phyloP scores from a whole-genome alignment of 805 yeast genomes.

The Henningerozyma blattae region DNA sequence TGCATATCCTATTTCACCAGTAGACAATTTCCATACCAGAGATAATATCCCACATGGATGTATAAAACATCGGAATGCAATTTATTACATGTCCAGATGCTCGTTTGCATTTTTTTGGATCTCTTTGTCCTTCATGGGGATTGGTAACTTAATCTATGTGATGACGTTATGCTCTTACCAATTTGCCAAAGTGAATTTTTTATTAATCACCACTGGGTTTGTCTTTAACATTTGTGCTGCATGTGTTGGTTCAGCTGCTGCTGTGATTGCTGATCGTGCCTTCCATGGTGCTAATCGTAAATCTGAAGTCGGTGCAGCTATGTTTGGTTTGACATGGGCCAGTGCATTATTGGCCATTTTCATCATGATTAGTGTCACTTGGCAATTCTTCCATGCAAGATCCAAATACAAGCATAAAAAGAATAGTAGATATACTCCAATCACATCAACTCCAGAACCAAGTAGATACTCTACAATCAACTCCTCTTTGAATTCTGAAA shows the following conservation, averaged over 20 bases:
- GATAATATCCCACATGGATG: slow-evolving; percentile 42
- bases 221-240: slow-evolving; percentile 52
- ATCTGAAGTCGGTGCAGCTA: slow-evolving; percentile 42
- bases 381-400: not conserved
- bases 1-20: slow-evolving; percentile 64
- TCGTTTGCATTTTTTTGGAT: slow-evolving; percentile 51
- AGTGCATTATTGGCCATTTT: slow-evolving; percentile 33
- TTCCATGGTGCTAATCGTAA: slow-evolving; percentile 37
- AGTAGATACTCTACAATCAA: slow-evolving; percentile 14
- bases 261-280: slow-evolving; percentile 62
- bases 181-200: slow-evolving; percentile 41
- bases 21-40: slow-evolving; percentile 53
- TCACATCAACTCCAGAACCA: too few relatives aligned
- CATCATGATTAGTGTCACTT: slow-evolving; percentile 3
- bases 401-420: not conserved
- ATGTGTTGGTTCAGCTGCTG: slow-evolving; percentile 61
- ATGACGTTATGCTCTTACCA: slow-evolving; percentile 45
- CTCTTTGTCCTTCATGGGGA: slow-evolving; percentile 50
- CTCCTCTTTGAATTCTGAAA: slow-evolving; percentile 5
- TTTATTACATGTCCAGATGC: slow-evolving; percentile 54
- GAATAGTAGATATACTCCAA: not conserved
- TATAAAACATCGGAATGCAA: slow-evolving; percentile 40
- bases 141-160: slow-evolving; percentile 43
- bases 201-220: slow-evolving; percentile 39
- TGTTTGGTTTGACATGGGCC: slow-evolving; percentile 63